These are phyloP conservation scores for Apiospora hydei DNA, from an alignment of 2,329 filamentous ascomycete species.

Conservation along the genomic window DNA sequence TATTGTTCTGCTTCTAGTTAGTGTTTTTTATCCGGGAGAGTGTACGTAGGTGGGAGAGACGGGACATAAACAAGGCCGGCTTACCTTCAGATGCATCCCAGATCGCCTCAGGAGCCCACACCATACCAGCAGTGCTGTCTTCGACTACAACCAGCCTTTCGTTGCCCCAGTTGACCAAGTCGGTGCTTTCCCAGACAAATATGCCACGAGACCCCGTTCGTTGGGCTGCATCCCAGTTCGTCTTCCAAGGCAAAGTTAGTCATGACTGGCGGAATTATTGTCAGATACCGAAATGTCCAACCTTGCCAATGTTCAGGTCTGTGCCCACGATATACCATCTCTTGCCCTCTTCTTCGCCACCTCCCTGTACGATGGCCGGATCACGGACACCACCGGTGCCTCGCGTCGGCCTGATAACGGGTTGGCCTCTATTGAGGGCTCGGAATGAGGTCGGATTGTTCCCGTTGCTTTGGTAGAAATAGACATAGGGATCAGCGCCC, in stretches of 20 bases:
- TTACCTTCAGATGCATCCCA: slow-evolving; percentile 55
- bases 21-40: neutral
- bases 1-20: slow-evolving; percentile 46
- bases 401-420: slow-evolving; percentile 56
- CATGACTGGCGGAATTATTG: slow-evolving; percentile 18
- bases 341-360: slow-evolving; percentile 52
- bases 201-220: slow-evolving; percentile 59
- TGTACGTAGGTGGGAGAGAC: neutral
- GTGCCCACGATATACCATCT: slow-evolving; percentile 65
- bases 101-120: slow-evolving; percentile 64
- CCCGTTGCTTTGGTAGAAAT: slow-evolving; percentile 61
- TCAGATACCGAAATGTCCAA: slow-evolving; percentile 26
- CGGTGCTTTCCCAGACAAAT: slow-evolving; percentile 62
- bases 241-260: slow-evolving; percentile 41
- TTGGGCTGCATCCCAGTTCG: slow-evolving; percentile 59
- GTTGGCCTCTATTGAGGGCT: slow-evolving; percentile 55
- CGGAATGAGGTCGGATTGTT: slow-evolving; percentile 58
- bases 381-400: slow-evolving; percentile 62
- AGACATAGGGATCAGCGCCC: slow-evolving; percentile 59
- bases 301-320: slow-evolving; percentile 59
- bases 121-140: slow-evolving; percentile 62
- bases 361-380: slow-evolving; percentile 56
- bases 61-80: slow-evolving; percentile 12
- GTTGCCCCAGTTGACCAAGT: slow-evolving; percentile 56
- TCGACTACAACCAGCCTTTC: slow-evolving; percentile 60